Evolutionary conservation across 164 flowering plant species (phyloP), one percentile per base, ranked within the genome.

Genomic region (Vitis rupestris): DNA sequence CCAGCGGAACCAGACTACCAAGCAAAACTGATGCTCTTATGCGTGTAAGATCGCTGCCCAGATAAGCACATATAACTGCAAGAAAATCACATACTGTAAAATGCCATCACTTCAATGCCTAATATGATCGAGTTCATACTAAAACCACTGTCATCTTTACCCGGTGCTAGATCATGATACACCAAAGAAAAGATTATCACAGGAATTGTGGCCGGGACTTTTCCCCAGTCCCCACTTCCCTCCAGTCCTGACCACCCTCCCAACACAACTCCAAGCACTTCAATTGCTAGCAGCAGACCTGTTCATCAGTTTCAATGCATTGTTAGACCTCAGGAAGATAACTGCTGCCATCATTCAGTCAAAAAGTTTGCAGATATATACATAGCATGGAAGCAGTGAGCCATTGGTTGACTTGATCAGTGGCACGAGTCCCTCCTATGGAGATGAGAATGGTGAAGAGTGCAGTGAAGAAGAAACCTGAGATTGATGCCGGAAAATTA

Each of bases 21-120:
- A 90, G 67, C 44, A 82, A 61, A 55, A 90, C 51, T 8, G 97
- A 88, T 49, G 77, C 56, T 72, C 91, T 81, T 72, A 88, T 76
- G 7, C 92, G 82, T 14, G 17, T 10, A 17, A 86, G 82, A 72
- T 92, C 95, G 23, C 90, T 85, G 54, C 76, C 95, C 66, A 90
- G 77, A 74, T 91, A 91, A 13, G 93, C 88, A 82, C 94, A 90
- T 54, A 90, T 74, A 68, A 92, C 95, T 92, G 82, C 80, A 77
- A 76, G 12, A 72, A 17, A 51, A 51, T 62, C 44, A 1, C 59
- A 63, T 31, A 4, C 65, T 37, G 7, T 37, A 37, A 50, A 14
- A 17, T 9, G 27, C 7, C 44, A 48, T 55, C 9, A 3, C 15
- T 55, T 27, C 50, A 50, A 15, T 48, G 57, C 31, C 19, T 9